Percentiles rank a stretch among this genome's conserved stretches.
Evolutionary conservation across 2,329 filamentous ascomycete species (phyloP).

Genomic region (Trichoderma koningii): DNA sequence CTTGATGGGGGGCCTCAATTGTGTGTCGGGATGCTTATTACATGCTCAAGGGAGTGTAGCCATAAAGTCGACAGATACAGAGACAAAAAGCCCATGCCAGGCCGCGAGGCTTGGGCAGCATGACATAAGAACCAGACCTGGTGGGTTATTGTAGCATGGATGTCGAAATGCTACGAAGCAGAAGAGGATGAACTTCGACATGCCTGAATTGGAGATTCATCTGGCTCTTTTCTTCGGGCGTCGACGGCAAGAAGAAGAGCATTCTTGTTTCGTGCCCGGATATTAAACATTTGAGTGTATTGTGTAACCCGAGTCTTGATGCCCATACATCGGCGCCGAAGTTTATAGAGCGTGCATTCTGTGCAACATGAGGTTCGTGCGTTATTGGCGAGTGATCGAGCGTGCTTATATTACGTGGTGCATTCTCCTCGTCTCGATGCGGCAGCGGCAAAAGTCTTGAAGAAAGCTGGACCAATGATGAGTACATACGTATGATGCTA

Average conservation of each 20-base stretch:
- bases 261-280: conserved; percentile 4
- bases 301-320: neutral
- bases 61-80: conserved; percentile 1
- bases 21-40: neutral
- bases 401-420: neutral
- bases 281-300: neutral
- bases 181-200: neutral
- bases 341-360: conserved; percentile 18
- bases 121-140: conserved; percentile 4
- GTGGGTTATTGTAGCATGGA: neutral
- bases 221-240: neutral
- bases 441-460: neutral
- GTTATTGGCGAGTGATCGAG: conserved; percentile 4
- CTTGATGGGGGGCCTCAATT: neutral
- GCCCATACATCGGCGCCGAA: conserved; percentile 1
- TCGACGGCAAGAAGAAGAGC: neutral
- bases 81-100: neutral
- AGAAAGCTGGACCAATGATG: neutral
- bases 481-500: neutral
- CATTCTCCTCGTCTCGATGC: neutral
- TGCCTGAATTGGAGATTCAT: neutral
- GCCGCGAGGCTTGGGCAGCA: conserved; percentile 12
- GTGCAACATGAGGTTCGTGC: neutral
- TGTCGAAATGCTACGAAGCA: neutral
- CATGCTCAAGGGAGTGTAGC: conserved; percentile 14